Base-by-base conservation (phyloP, 768 basidiomycete genomes). In the Termitomyces sp. region DNA sequence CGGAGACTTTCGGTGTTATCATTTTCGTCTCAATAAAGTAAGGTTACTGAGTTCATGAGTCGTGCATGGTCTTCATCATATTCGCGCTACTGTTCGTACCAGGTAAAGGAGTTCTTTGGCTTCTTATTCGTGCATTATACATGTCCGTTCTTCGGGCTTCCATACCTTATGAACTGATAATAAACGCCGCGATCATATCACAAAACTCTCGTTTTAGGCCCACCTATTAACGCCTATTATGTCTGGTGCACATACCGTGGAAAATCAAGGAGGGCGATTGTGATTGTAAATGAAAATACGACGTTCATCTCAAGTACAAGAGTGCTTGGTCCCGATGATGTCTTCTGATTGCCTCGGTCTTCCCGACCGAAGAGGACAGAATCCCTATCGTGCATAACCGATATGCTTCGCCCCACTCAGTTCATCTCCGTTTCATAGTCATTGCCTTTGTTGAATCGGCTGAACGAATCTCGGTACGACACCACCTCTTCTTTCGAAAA, bases 341-440 rank as follows among this genome's bases (percentile, higher is more conserved):
- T 75, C 10, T 52, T 74, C 77, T 55, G 81, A 81, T 37, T 82
- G 81, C 24, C 73, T 86, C 54, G 76, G 28, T 7, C 28, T 78
- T 61, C 83, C 0, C n/a, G n/a, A n/a, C n/a, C n/a, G n/a, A n/a
- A n/a, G n/a, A n/a, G n/a, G n/a, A n/a, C 83, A 82, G 82, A 71
- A 68, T 49, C 79, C 82, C 6, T 83, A 80, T 63, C 64, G 78
- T 79, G 45, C 55, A 74, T 66, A 22, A 26, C 41, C 11, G 46
- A 56, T 49, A 48, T 43, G 32, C 51, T 8, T n/a, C 6, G 5
- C 26, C 26, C 10, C 21, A 46, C 24, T 37, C 45, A 22, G 22
- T 45, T 43, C 45, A 28, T 37, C 28, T 32, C 35, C 37, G 30
- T 42, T 11, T 51, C 35, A 26, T 45, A 85, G 83, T 84, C 52